These are phyloP conservation scores for Leishmania mexicana DNA, from an alignment of 208 protist genomes.

Conservation along the genomic window DNA sequence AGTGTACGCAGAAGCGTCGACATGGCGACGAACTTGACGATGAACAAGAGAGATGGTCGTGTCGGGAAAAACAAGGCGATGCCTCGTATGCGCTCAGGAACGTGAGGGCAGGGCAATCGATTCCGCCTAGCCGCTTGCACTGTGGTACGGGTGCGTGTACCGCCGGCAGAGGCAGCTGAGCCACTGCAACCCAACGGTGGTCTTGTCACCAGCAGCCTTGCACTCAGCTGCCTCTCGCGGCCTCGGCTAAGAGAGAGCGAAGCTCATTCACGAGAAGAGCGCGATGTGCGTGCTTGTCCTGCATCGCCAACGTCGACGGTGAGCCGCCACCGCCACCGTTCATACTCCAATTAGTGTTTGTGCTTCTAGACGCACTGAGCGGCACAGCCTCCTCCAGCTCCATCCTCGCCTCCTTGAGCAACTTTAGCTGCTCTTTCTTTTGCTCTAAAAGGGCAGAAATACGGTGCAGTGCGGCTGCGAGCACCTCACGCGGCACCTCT, in stretches of 20 bases:
- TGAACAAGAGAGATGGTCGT: neutral
- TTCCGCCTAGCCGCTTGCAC: neutral
- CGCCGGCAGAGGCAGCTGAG: neutral
- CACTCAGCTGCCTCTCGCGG: slow-evolving; percentile 20
- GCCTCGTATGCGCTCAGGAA: neutral
- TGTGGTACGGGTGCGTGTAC: neutral
- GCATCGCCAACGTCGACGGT: neutral
- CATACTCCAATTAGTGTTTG: neutral
- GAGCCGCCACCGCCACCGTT: slow-evolving; percentile 7
- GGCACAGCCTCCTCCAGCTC: slow-evolving; percentile 43
- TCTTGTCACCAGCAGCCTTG: neutral
- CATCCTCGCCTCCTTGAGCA: slow-evolving; percentile 59
- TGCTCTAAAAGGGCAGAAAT: slow-evolving; percentile 70
- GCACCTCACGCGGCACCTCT: slow-evolving; percentile 56
- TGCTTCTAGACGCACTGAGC: neutral
- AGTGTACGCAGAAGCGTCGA: neutral
- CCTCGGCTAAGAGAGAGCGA: slow-evolving; percentile 60
- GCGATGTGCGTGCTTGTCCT: slow-evolving; percentile 51
- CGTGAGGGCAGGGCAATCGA: neutral
- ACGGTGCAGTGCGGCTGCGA: slow-evolving; percentile 55
- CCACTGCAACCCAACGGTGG: neutral
- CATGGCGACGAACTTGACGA: neutral
- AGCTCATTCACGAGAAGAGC: slow-evolving; percentile 84
- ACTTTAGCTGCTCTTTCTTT: slow-evolving; percentile 80
- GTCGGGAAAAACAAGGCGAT: neutral